Conservation (phyloP, 257 asterid genomes). For the Cruciata laevipes region DNA sequence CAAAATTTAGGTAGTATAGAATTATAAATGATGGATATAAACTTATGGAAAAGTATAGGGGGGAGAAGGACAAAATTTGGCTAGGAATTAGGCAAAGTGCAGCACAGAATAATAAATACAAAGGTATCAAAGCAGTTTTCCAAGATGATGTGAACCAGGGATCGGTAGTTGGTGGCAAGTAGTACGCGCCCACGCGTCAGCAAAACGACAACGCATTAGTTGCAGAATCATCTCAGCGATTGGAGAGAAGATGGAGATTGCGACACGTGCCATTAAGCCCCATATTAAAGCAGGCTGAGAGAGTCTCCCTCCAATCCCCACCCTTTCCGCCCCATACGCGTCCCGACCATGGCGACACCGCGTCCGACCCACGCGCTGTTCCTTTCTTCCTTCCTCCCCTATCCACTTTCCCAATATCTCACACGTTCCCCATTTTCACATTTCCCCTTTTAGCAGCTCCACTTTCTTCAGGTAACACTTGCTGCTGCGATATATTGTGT, state of each 20-base stretch:
- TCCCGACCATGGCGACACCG: slow-evolving; percentile 4
- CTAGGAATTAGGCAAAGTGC: not conserved
- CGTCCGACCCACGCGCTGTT: not conserved
- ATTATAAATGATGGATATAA: too few relatives aligned
- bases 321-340: slow-evolving; percentile 8
- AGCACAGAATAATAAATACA: not conserved
- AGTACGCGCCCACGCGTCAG: not conserved
- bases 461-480: slow-evolving; percentile 12
- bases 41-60: not conserved
- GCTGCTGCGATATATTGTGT: not conserved
- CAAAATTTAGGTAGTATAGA: too few relatives aligned
- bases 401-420: not conserved
- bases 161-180: not conserved
- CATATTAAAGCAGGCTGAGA: not conserved
- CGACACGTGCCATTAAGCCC: not conserved
- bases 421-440: not conserved
- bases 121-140: not conserved
- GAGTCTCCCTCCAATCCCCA: slow-evolving; percentile 3
- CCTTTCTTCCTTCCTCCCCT: not conserved
- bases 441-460: not conserved
- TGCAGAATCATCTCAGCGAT: not conserved
- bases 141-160: not conserved
- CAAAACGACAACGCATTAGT: slow-evolving; percentile 1
- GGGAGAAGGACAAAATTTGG: not conserved
- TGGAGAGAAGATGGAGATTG: not conserved